A percentile compares a stretch with the other conserved stretches of the same genome.
These are phyloP conservation scores for Sclerotinia sclerotiorum DNA, from an alignment of 2,329 filamentous ascomycete species.

Conservation along the genomic window DNA sequence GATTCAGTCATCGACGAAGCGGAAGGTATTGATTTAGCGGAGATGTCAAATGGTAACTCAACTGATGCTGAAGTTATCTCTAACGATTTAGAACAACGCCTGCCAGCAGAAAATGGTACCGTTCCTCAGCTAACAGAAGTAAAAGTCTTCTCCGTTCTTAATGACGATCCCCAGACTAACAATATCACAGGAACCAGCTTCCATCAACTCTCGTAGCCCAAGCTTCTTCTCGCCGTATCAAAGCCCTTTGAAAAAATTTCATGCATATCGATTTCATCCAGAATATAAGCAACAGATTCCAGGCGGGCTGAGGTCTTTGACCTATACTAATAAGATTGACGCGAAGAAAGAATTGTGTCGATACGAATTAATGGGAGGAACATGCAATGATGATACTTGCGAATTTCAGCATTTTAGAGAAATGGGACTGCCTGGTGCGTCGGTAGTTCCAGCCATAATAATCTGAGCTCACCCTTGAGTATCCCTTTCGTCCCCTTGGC, in stretches of 20 bases:
- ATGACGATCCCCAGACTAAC: slow-evolving; percentile 32
- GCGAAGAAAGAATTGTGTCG: slow-evolving; percentile 71
- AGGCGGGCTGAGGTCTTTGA: slow-evolving; percentile 83
- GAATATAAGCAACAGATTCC: slow-evolving; percentile 66
- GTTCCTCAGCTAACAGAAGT: slow-evolving; percentile 33
- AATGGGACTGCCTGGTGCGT: slow-evolving; percentile 75
- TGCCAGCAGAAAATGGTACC: slow-evolving; percentile 27
- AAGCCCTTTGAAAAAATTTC: slow-evolving; percentile 80
- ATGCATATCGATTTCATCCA: slow-evolving; percentile 87
- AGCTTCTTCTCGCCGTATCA: slow-evolving; percentile 63
- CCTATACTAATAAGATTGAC: slow-evolving; percentile 90
- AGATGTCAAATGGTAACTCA: slow-evolving; percentile 27
- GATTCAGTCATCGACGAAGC: slow-evolving; percentile 35
- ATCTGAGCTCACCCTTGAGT: slow-evolving; percentile 31
- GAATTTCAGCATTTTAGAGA: slow-evolving; percentile 76
- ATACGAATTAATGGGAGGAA: slow-evolving; percentile 66
- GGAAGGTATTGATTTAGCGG: slow-evolving; percentile 21
- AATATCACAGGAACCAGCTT: slow-evolving; percentile 26
- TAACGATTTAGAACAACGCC: slow-evolving; percentile 29
- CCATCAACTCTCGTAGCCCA: slow-evolving; percentile 22
- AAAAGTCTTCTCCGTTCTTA: slow-evolving; percentile 29
- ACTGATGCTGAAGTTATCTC: slow-evolving; percentile 9
- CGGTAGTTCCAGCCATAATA: slow-evolving; percentile 34
- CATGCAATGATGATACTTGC: slow-evolving; percentile 74
- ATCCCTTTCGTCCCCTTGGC: slow-evolving; percentile 41